phyloP scores from a whole-genome alignment of 2,329 filamentous ascomycete genomes.

The Mycosphaerella arachidis region DNA sequence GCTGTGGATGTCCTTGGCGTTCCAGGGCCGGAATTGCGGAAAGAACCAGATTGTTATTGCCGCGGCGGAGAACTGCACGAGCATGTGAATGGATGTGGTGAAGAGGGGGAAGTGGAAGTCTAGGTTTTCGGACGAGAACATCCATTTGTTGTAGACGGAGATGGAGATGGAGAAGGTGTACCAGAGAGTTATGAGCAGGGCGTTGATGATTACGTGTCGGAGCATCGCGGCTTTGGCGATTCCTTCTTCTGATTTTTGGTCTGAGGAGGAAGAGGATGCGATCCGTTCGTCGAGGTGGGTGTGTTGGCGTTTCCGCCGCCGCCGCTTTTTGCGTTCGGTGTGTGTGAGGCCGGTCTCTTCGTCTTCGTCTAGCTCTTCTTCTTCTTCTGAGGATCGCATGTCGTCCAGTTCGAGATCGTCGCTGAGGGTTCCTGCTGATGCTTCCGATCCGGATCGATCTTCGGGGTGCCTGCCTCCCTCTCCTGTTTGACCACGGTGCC shows the following conservation, averaged over 20 bases:
- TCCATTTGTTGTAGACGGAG: conserved; percentile 99
- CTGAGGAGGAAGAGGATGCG: conserved; percentile 53
- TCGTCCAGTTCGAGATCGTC: conserved; percentile 20
- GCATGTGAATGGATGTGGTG: conserved; percentile 91
- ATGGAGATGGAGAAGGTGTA: conserved; percentile 88
- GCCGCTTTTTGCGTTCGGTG: conserved; percentile 60
- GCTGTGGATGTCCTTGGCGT: not conserved
- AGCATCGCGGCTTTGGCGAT: conserved; percentile 71
- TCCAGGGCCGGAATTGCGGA: conserved; percentile 70
- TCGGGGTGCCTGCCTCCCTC: not conserved
- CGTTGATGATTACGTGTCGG: conserved; percentile 67
- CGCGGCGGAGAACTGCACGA: conserved; percentile 83
- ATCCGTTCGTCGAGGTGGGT: conserved; percentile 67
- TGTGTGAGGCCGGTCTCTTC: conserved; percentile 83
- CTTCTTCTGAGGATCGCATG: conserved; percentile 13
- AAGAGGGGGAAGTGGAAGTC: conserved; percentile 95
- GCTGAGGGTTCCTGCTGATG: conserved; percentile 3
- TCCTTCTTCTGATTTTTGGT: conserved; percentile 61
- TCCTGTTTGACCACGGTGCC: not conserved
- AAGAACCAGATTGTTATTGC: conserved; percentile 74
- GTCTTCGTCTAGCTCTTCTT: conserved; percentile 49
- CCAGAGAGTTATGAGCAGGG: conserved; percentile 80
- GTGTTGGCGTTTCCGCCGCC: conserved; percentile 60
- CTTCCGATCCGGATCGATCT: conserved; percentile 4
- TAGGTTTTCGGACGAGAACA: conserved; percentile 81